Conservation (phyloP, 2,329 filamentous ascomycete genomes). For the Ophiosphaerella herpotricha region DNA sequence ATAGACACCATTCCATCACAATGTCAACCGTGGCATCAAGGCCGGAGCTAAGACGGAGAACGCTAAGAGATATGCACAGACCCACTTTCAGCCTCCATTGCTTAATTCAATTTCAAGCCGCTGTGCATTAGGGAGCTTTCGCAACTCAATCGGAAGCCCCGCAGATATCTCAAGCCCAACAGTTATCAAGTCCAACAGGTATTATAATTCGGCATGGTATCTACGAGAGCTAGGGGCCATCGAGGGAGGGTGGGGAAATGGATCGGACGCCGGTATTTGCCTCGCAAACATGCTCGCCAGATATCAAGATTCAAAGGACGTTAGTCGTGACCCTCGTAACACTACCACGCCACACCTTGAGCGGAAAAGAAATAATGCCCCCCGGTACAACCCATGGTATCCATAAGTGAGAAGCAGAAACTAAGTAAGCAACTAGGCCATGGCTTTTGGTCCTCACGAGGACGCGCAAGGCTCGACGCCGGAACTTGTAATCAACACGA, state of each 20-base stretch:
- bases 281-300: slow-evolving; percentile 42
- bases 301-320: slow-evolving; percentile 40
- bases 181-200: slow-evolving; percentile 4
- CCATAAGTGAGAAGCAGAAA: slow-evolving; percentile 37
- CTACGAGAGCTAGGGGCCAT: slow-evolving; percentile 14
- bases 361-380: slow-evolving; percentile 38
- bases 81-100: slow-evolving; percentile 2
- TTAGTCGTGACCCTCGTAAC: slow-evolving; percentile 50
- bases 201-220: slow-evolving; percentile 14
- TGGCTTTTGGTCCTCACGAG: slow-evolving; percentile 28
- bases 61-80: slow-evolving; percentile 18
- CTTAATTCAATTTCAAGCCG: not conserved
- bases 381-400: slow-evolving; percentile 35
- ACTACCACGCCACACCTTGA: slow-evolving; percentile 41
- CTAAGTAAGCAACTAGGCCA: slow-evolving; percentile 37
- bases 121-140: no score
- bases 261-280: slow-evolving; percentile 34
- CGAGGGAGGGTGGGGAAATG: slow-evolving; percentile 22
- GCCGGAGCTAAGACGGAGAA: slow-evolving; percentile 34
- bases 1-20: not conserved
- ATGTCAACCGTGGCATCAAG: slow-evolving; percentile 41
- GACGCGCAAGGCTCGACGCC: slow-evolving; percentile 1
- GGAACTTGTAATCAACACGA: slow-evolving; percentile 1
- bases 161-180: no score
- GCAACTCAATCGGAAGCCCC: no score